These are phyloP conservation scores for Cystofilobasidium ferigula DNA, from an alignment of 768 basidiomycete species.

Conservation along the genomic window DNA sequence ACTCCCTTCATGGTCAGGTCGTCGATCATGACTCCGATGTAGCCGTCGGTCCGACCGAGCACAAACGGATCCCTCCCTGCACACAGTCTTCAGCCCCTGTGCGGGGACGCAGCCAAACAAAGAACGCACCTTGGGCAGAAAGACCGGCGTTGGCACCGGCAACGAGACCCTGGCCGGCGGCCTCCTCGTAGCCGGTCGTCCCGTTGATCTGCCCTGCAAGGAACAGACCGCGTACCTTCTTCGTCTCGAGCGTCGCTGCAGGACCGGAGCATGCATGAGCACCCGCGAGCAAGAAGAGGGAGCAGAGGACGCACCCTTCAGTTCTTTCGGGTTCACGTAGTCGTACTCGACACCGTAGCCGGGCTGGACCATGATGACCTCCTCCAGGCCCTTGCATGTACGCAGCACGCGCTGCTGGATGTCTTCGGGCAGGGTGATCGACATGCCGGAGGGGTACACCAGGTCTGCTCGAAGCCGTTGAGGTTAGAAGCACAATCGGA, in stretches of 20 bases:
- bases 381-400: constrained; percentile 72
- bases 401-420: constrained; percentile 71
- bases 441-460: constrained; percentile 82
- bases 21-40: constrained; percentile 82
- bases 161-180: constrained; percentile 76
- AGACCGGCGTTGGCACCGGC: constrained; percentile 83
- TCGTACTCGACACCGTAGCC: constrained; percentile 84
- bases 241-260: constrained; percentile 71
- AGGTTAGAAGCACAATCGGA: background rate
- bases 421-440: constrained; percentile 76
- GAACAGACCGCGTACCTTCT: constrained; percentile 63
- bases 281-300: background rate
- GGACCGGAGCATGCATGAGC: background rate
- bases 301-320: constrained; percentile 48
- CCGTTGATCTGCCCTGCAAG: constrained; percentile 86
- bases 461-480: constrained; percentile 47
- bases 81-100: too few species aligned
- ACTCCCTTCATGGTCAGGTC: constrained; percentile 79
- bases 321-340: constrained; percentile 72
- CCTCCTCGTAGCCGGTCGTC: constrained; percentile 92
- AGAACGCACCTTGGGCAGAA: constrained; percentile 43
- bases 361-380: constrained; percentile 68
- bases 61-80: constrained; percentile 46
- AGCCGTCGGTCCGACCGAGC: constrained; percentile 73
- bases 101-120: too few species aligned